These are phyloP conservation scores for Pythium myriotylum DNA, from an alignment of 352 stramenopile species.

Conservation along the genomic window DNA sequence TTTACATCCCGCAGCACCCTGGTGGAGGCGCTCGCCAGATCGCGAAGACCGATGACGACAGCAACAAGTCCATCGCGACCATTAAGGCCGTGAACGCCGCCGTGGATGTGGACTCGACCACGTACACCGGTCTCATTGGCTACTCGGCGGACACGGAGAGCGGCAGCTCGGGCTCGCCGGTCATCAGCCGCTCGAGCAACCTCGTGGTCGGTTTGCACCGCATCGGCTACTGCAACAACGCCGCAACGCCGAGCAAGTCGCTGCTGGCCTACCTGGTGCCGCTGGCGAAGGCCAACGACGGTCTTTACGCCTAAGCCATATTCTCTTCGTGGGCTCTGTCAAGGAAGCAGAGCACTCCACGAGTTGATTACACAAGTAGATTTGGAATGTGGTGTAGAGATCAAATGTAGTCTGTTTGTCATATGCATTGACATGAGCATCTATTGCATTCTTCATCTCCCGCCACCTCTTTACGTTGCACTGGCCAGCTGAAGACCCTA, in stretches of 20 bases:
- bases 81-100: slow-evolving; percentile 40
- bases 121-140: slow-evolving; percentile 27
- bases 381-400: slow-evolving; percentile 1
- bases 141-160: slow-evolving; percentile 44
- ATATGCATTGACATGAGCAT: neutral
- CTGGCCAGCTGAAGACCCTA: no score
- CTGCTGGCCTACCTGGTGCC: slow-evolving; percentile 29
- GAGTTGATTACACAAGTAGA: slow-evolving; percentile 2
- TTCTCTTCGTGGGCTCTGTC: neutral
- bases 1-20: slow-evolving; percentile 79
- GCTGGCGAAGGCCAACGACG: slow-evolving; percentile 26
- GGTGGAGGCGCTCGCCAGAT: slow-evolving; percentile 64
- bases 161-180: slow-evolving; percentile 39
- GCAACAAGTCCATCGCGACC: slow-evolving; percentile 31
- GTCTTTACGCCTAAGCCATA: slow-evolving; percentile 17
- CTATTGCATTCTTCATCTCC: no score
- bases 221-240: slow-evolving; percentile 48
- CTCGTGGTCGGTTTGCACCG: slow-evolving; percentile 40
- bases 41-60: slow-evolving; percentile 53
- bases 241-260: slow-evolving; percentile 30
- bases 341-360: slow-evolving; percentile 7
- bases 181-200: slow-evolving; percentile 29
- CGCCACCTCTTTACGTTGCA: no score
- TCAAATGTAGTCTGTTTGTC: neutral
- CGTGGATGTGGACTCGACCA: slow-evolving; percentile 33